A percentile compares a stretch with the other conserved stretches of the same genome.
phyloP scores from a whole-genome alignment of 2,329 filamentous ascomycete species.

The Aspergillus alliaceus region DNA sequence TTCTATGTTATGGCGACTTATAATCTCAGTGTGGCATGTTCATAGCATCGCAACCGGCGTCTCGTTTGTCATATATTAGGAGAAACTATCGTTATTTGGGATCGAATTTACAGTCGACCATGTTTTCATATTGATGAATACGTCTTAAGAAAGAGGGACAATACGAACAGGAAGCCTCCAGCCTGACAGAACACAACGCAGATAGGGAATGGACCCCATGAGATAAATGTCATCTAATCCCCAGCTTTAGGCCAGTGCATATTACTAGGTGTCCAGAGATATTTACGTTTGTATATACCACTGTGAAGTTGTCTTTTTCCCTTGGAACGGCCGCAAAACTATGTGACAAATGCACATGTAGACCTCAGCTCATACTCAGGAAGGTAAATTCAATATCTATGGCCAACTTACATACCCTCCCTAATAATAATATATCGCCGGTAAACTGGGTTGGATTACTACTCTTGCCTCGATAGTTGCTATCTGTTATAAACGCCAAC shows the following conservation, averaged over 20 bases:
- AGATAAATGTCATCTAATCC: not conserved
- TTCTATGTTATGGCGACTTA: not conserved
- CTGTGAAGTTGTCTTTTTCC: not conserved
- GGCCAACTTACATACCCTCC: not conserved
- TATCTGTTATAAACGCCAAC: slow-evolving; percentile 15
- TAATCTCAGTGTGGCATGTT: not conserved
- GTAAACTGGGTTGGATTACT: slow-evolving; percentile 6
- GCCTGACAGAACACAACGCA: not conserved
- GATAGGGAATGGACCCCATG: not conserved
- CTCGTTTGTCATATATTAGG: not conserved
- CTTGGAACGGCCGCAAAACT: too few relatives aligned
- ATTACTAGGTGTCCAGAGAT: too few relatives aligned
- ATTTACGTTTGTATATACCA: not conserved
- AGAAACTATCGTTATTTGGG: not conserved
- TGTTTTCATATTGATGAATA: not conserved
- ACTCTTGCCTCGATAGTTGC: slow-evolving; percentile 12
- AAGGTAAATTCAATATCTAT: too few relatives aligned
- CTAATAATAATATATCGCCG: not conserved
- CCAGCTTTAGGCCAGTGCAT: not conserved
- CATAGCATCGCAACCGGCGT: not conserved
- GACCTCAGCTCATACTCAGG: too few relatives aligned
- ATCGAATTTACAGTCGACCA: not conserved
- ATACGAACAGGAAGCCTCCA: not conserved
- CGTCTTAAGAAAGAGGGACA: not conserved
- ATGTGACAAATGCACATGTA: too few relatives aligned